phyloP scores from a whole-genome alignment of 2,329 filamentous ascomycete species.

The Dissoconium aciculare region DNA sequence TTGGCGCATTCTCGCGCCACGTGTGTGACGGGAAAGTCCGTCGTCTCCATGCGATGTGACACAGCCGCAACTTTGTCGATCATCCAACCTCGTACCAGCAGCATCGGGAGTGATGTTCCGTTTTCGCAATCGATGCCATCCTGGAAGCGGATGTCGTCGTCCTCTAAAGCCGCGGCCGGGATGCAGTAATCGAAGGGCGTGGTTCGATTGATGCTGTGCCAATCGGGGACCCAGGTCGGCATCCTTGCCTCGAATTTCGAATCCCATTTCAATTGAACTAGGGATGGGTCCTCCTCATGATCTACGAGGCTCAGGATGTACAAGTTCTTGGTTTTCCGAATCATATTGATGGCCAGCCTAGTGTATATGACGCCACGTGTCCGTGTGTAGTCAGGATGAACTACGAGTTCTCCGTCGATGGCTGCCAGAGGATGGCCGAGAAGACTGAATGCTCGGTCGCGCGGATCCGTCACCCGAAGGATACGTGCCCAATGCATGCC shows the following conservation, averaged over 20 bases:
- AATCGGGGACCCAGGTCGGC: not conserved
- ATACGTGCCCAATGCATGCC: not conserved
- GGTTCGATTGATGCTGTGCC: conserved; percentile 1
- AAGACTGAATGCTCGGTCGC: not conserved
- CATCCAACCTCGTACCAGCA: not conserved
- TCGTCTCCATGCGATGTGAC: conserved; percentile 1
- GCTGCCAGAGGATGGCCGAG: not conserved
- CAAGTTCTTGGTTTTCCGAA: not conserved
- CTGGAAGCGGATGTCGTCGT: not conserved
- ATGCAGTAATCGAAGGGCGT: not conserved
- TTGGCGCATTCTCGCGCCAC: not conserved
- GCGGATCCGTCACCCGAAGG: not conserved
- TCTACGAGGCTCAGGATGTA: not conserved
- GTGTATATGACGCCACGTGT: not conserved
- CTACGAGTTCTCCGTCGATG: not conserved
- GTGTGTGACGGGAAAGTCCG: not conserved
- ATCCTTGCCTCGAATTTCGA: not conserved
- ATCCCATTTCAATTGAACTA: not conserved
- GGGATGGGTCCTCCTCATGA: conserved; percentile 1
- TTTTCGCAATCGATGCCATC: conserved; percentile 1
- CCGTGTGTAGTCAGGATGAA: not conserved
- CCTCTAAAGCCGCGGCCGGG: not conserved
- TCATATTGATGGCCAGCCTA: not conserved
- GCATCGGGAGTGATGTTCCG: not conserved
- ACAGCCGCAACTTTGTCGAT: conserved; percentile 1